These are phyloP conservation scores for Colletotrichum horii DNA, from an alignment of 2,329 filamentous ascomycete species.

Conservation along the genomic window DNA sequence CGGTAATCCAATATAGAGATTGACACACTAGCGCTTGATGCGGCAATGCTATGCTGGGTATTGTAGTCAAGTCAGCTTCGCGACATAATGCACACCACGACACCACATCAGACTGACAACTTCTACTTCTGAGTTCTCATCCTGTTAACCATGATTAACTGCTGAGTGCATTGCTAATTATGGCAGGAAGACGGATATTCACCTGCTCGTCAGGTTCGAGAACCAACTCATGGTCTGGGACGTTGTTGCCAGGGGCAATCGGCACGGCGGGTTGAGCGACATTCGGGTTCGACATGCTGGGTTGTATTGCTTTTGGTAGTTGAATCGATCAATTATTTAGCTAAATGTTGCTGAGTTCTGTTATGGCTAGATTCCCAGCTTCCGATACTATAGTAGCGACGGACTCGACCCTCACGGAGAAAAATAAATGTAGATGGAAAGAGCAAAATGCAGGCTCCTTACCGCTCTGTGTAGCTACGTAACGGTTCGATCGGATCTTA, in stretches of 20 bases:
- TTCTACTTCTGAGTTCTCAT: background rate
- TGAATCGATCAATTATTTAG: too few relatives aligned
- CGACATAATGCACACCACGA: background rate
- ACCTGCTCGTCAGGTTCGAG: background rate
- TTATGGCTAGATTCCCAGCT: too few relatives aligned
- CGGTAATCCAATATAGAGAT: background rate
- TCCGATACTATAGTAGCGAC: too few relatives aligned
- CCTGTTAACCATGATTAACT: background rate
- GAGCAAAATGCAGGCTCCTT: too few relatives aligned
- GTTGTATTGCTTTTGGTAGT: too few relatives aligned
- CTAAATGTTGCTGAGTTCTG: too few relatives aligned
- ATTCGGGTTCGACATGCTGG: background rate
- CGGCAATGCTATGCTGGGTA: background rate
- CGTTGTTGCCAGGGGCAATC: background rate
- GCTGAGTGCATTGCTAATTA: fast-evolving
- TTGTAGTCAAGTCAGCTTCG: background rate
- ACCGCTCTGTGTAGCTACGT: too few relatives aligned
- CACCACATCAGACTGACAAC: background rate
- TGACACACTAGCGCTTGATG: background rate
- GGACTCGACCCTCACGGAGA: fast-evolving
- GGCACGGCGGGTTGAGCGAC: background rate
- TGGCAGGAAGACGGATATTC: fast-evolving
- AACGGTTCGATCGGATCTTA: too few relatives aligned
- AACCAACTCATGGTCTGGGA: background rate
- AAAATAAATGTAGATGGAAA: too few relatives aligned